Percentiles rank a stretch among this genome's conserved stretches.
Evolutionary conservation across 2,329 filamentous ascomycete genomes (phyloP).

Genomic region (Talaromyces sp.): DNA sequence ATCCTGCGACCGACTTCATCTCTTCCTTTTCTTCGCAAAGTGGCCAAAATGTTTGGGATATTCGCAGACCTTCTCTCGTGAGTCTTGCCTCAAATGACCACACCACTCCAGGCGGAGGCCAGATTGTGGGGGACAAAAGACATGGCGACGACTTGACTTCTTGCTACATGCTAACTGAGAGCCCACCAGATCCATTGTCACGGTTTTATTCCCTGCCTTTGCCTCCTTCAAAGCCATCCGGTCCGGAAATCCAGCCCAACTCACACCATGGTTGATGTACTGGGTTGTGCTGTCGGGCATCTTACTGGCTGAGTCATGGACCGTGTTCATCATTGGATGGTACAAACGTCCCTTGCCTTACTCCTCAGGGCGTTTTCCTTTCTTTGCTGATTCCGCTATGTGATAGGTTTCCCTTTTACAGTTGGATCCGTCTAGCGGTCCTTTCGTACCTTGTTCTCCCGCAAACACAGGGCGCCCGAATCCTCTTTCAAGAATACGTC

Average conservation of each 20-base stretch:
- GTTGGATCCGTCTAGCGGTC: constrained; percentile 80
- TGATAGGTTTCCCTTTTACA: constrained; percentile 79
- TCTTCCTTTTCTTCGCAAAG: not conserved
- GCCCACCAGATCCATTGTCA: constrained; percentile 67
- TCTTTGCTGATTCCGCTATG: not conserved
- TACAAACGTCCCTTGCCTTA: constrained; percentile 28
- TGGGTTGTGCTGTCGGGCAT: constrained; percentile 87
- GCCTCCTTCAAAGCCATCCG: constrained; percentile 97
- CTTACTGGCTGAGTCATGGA: constrained; percentile 79
- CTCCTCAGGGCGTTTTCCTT: not conserved
- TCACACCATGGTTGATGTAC: constrained; percentile 99
- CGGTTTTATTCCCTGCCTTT: constrained; percentile 91
- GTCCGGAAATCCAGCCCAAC: constrained; percentile 78
- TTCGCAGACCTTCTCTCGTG: constrained; percentile 68
- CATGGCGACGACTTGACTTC: not conserved
- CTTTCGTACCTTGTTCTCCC: constrained; percentile 95
- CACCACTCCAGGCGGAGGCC: not conserved
- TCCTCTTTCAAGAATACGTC: constrained; percentile 78
- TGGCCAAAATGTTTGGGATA: constrained; percentile 59
- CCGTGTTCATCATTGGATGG: constrained; percentile 81
- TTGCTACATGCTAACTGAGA: not conserved
- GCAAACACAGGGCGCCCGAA: constrained; percentile 86
- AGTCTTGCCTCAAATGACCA: constrained; percentile 29
- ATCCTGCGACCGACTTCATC: not conserved
- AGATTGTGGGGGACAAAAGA: not conserved